phyloP scores from a whole-genome alignment of 768 basidiomycete species.

The Rhizopogon vulgaris region DNA sequence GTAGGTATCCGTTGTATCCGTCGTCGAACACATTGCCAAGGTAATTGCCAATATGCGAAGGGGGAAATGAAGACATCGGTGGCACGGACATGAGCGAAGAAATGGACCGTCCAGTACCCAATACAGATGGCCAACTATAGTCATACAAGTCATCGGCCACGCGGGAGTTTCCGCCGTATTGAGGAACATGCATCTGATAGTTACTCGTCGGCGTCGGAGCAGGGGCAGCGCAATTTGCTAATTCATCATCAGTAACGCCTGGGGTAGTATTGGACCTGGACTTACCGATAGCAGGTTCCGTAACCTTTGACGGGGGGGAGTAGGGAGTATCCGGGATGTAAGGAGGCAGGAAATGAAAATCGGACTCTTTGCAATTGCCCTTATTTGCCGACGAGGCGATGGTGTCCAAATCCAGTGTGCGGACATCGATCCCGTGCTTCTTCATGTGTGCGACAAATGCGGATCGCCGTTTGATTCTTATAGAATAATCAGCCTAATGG shows the following conservation, averaged over 20 bases:
- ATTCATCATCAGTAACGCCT: neutral
- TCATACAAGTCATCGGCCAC: neutral
- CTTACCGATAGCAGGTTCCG: neutral
- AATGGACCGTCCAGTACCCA: neutral
- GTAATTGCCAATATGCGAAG: neutral
- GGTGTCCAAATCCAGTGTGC: slow-evolving; percentile 11
- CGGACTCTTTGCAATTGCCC: slow-evolving; percentile 2
- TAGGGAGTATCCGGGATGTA: neutral
- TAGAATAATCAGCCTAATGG: neutral
- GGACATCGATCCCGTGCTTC: slow-evolving; percentile 37
- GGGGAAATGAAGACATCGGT: neutral
- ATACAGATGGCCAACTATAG: neutral
- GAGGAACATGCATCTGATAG: neutral
- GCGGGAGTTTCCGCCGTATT: neutral
- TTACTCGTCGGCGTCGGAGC: neutral
- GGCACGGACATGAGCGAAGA: neutral
- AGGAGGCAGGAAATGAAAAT: slow-evolving; percentile 10
- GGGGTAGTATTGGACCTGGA: neutral
- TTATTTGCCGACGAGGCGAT: slow-evolving; percentile 15
- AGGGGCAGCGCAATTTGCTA: neutral
- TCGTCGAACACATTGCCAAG: neutral
- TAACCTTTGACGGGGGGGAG: neutral
- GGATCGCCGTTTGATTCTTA: slow-evolving; percentile 60
- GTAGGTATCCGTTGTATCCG: neutral
- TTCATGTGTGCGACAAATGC: slow-evolving; percentile 49